phyloP scores from a whole-genome alignment of 306 rosid species.

The Abrus precatorius region DNA sequence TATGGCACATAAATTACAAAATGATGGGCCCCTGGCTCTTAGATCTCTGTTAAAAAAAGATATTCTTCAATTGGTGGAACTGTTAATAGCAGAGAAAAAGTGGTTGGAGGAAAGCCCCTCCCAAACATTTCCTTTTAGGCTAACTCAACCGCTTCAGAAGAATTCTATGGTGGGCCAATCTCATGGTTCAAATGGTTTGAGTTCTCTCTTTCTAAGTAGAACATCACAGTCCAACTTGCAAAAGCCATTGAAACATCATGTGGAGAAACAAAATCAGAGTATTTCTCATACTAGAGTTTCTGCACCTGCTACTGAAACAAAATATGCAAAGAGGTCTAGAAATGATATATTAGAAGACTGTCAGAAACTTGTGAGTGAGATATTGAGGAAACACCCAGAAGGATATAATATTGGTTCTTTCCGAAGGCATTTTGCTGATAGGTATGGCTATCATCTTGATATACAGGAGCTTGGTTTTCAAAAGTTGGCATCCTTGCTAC shows the following conservation, averaged over 20 bases:
- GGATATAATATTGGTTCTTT: slow-evolving; percentile 65
- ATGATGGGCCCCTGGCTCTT: slow-evolving; percentile 67
- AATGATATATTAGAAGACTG: slow-evolving; percentile 64
- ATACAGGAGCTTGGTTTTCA: slow-evolving; percentile 70
- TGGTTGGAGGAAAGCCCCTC: slow-evolving; percentile 82
- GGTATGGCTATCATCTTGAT: slow-evolving; percentile 70
- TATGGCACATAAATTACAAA: slow-evolving; percentile 64
- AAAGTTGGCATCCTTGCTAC: slow-evolving; percentile 65
- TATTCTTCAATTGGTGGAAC: slow-evolving; percentile 70
- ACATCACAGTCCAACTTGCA: slow-evolving; percentile 41
- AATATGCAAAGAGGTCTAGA: slow-evolving; percentile 54
- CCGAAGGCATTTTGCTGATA: slow-evolving; percentile 57
- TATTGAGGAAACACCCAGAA: slow-evolving; percentile 60
- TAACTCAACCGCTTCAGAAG: slow-evolving; percentile 50
- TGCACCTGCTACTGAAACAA: slow-evolving; percentile 44
- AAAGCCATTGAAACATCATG: slow-evolving; percentile 53
- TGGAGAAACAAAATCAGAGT: slow-evolving; percentile 54
- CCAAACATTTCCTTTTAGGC: slow-evolving; percentile 64
- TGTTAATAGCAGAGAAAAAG: slow-evolving; percentile 75
- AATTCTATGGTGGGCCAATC: slow-evolving; percentile 41
- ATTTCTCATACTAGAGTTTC: slow-evolving; percentile 53
- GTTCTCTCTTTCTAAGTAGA: slow-evolving; percentile 61
- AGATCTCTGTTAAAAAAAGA: slow-evolving; percentile 54
- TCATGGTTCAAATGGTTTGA: slow-evolving; percentile 58
- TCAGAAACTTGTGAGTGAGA: slow-evolving; percentile 70